phyloP scores from a whole-genome alignment of 148 eudicot genomes.

The Fallopia convolvulus region DNA sequence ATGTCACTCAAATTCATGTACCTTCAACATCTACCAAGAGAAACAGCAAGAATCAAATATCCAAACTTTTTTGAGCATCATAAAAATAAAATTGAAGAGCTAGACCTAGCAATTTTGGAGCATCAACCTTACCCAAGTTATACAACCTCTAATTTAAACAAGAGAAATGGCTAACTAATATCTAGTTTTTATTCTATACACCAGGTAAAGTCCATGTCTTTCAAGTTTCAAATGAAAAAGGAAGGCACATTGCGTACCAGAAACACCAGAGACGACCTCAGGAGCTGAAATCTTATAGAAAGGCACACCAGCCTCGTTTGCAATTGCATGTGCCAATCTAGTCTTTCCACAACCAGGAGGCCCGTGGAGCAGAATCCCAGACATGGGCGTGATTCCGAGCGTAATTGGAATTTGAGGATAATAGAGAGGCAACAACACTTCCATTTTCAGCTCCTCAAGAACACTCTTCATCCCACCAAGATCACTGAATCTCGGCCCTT shows the following conservation, averaged over 20 bases:
- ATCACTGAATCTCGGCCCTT: slow-evolving; percentile 42
- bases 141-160: background rate
- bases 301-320: slow-evolving; percentile 72
- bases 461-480: slow-evolving; percentile 65
- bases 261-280: slow-evolving; percentile 82
- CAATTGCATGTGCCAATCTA: slow-evolving; percentile 86
- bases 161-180: background rate
- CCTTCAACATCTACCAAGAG: background rate
- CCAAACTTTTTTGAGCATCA: background rate
- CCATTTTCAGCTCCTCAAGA: slow-evolving; percentile 58
- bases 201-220: no score
- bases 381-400: slow-evolving; percentile 42
- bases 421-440: slow-evolving; percentile 65
- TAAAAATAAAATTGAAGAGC: background rate
- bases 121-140: background rate
- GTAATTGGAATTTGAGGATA: slow-evolving; percentile 40
- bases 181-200: background rate
- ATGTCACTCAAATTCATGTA: no score
- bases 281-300: slow-evolving; percentile 78
- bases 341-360: slow-evolving; percentile 99
- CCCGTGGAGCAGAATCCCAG: slow-evolving; percentile 76
- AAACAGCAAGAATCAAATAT: background rate
- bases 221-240: background rate
- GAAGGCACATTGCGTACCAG: slow-evolving; percentile 35
- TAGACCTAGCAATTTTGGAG: background rate